Evolutionary conservation across 2,329 filamentous ascomycete species (phyloP), one percentile per base, ranked within the genome.

Genomic region (Curvularia sp.): DNA sequence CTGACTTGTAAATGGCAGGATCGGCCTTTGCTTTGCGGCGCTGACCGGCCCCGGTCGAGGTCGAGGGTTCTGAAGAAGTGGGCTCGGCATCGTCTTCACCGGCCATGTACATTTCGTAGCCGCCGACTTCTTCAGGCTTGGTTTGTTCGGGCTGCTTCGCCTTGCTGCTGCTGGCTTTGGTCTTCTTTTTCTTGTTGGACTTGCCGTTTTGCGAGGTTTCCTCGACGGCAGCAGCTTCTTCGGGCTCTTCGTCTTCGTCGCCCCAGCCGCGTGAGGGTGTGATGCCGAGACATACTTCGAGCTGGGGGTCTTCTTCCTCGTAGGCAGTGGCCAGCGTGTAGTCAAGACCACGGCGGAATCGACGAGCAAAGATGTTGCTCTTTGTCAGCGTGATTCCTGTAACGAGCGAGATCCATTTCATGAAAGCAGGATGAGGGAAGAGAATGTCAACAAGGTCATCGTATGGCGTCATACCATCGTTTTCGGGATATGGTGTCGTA

Each of bases 281-380:
- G 61, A 98, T 84, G 43, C 91, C 89, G 2, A 99, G 83, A 57
- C 92, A 96, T 52, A 97, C 85, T 76, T 99, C 95, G 3, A 99
- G 81, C 47, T 92, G 89, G 12, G 92, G 86, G 68, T 92, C 85
- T 50, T 86, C 83, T 28, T 86, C 83, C 31, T 85, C 89, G 73
- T 96, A 92, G 22, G 90, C 89, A 20, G 91, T 97, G 1, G 95
- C 95, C 20, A 99, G 86, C 2, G 94, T 96, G 75, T 99, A 99
- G 78, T 99, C 95, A 62, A 88, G 80, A 5, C 95, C 92, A 48
- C 87, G 87, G 8, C 95, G 88, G 83, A 99, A 99, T 33, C 93
- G 87, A 22, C 95, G 88, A 0, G 91, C 92, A n/a, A 96, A 78
- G 50, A 96, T 78, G 71, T 96, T 89, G 68, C 89, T 87, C 71